Evolutionary conservation across 163 green algal species (phyloP).

Genomic region (Trebouxia gelatinosa): DNA sequence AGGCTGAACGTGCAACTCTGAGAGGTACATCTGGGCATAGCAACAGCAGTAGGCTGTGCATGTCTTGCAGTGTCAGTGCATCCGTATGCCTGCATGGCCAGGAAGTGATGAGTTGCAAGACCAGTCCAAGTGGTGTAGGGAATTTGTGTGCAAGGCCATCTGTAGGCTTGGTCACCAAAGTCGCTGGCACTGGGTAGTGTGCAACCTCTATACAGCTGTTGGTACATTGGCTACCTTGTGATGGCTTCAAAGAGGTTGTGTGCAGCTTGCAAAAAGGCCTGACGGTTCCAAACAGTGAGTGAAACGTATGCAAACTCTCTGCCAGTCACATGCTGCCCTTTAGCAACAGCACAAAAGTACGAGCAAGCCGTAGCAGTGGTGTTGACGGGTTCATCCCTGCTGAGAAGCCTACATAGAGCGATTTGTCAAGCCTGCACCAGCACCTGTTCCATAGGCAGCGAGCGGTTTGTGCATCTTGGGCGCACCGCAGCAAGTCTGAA

Average conservation of each 20-base stretch:
- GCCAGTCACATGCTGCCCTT: constrained; percentile 24
- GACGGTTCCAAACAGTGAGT: constrained; percentile 22
- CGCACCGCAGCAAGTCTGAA: no score
- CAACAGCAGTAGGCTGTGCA: constrained; percentile 34
- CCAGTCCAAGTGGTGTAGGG: not conserved
- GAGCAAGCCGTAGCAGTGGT: no score
- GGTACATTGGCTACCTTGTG: not conserved
- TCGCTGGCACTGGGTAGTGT: not conserved
- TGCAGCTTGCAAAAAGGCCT: not conserved
- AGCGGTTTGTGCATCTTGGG: no score
- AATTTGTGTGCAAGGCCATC: not conserved
- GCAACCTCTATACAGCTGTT: not conserved
- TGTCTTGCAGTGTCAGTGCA: constrained; percentile 21
- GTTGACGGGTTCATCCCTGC: no score
- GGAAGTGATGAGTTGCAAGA: not conserved
- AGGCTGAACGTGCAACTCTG: constrained; percentile 29
- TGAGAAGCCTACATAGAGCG: no score
- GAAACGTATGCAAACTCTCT: constrained; percentile 28
- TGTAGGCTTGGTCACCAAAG: not conserved
- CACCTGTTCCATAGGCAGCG: no score
- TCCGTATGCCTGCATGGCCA: not conserved
- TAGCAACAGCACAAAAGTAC: constrained; percentile 31
- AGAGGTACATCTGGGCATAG: constrained; percentile 30
- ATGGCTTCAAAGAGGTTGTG: not conserved
- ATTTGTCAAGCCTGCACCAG: no score